Conservation (phyloP, 257 asterid genomes). For the Phtheirospermum japonicum region DNA sequence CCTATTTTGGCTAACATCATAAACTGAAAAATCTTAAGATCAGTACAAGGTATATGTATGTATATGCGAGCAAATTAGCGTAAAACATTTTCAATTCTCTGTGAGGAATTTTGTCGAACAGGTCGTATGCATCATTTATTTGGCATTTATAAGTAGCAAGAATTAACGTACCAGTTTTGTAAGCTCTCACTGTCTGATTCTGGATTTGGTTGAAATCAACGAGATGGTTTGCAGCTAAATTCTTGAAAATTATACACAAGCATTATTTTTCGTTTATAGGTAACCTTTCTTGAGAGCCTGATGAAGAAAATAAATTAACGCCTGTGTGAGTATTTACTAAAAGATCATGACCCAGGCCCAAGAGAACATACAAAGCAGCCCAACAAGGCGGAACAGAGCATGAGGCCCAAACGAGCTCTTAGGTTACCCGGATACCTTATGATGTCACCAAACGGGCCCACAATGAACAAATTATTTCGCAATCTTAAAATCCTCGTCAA, state of each 20-base stretch:
- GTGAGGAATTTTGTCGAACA: constrained; percentile 38
- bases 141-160: neutral
- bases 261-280: no score
- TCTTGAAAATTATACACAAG: no score
- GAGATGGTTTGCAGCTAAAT: neutral
- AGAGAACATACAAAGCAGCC: no score
- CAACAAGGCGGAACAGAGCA: neutral
- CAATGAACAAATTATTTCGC: neutral
- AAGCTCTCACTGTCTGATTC: neutral
- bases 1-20: neutral
- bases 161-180: neutral
- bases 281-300: no score
- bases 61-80: neutral
- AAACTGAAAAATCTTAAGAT: neutral
- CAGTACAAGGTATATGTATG: neutral
- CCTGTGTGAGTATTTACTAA: no score
- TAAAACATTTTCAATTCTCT: constrained; percentile 11
- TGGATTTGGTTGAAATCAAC: neutral
- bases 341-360: no score
- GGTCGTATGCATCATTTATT: constrained; percentile 11
- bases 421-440: neutral
- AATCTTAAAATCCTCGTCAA: no score
- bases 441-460: neutral
- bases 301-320: no score
- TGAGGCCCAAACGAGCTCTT: neutral